phyloP scores from a whole-genome alignment of 2,329 filamentous ascomycete species.

The Fusarium longipes region DNA sequence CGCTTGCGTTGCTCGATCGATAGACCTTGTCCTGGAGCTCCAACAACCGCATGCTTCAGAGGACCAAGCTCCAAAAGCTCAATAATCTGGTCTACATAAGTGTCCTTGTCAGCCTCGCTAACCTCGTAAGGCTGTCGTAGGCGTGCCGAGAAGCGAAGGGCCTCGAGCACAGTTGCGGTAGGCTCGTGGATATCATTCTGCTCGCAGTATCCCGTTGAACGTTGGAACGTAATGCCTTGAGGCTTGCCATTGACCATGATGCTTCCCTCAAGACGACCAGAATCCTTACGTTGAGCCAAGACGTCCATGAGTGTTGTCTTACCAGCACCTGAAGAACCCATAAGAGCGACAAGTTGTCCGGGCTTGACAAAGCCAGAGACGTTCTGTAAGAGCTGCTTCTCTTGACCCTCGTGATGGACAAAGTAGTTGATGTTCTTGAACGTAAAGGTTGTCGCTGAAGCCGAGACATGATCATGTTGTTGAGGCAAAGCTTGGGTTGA shows the following conservation, averaged over 20 bases:
- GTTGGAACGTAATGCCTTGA: slow-evolving; percentile 81
- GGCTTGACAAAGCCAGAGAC: slow-evolving; percentile 80
- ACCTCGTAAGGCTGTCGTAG: slow-evolving; percentile 79
- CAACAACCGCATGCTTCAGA: slow-evolving; percentile 71
- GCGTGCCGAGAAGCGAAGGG: slow-evolving; percentile 81
- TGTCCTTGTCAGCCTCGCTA: slow-evolving; percentile 76
- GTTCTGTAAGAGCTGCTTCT: slow-evolving; percentile 68
- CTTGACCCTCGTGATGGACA: slow-evolving; percentile 64
- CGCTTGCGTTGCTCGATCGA: slow-evolving; percentile 65
- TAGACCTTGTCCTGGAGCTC: slow-evolving; percentile 66
- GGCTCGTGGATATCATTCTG: slow-evolving; percentile 81
- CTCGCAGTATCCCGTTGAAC: slow-evolving; percentile 89
- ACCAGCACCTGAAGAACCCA: slow-evolving; percentile 81
- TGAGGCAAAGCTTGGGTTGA: background rate
- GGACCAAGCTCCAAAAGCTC: slow-evolving; percentile 70
- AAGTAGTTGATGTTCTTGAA: slow-evolving; percentile 79
- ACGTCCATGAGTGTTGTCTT: slow-evolving; percentile 89
- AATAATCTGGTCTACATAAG: slow-evolving; percentile 81
- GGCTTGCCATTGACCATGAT: slow-evolving; percentile 72
- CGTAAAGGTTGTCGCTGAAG: slow-evolving; percentile 62
- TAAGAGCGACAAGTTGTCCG: slow-evolving; percentile 75
- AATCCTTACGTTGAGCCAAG: slow-evolving; percentile 82
- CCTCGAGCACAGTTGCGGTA: slow-evolving; percentile 76
- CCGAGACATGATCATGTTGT: background rate
- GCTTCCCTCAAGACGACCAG: slow-evolving; percentile 86